These are phyloP conservation scores for Nicotiana otophora DNA, from an alignment of 257 asterid species.

Conservation along the genomic window DNA sequence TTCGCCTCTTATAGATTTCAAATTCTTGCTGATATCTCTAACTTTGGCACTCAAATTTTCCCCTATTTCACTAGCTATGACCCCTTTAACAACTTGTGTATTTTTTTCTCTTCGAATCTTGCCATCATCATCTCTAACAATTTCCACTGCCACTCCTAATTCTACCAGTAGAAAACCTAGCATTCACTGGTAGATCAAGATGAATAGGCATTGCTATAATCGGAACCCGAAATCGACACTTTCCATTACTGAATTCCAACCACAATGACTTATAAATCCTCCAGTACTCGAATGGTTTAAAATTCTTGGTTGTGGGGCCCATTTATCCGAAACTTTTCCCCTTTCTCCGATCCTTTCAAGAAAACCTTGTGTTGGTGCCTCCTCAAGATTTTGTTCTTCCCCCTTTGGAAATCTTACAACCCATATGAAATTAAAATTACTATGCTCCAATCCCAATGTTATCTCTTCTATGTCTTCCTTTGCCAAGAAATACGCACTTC, in stretches of 20 bases:
- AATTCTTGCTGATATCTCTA: conserved; percentile 18
- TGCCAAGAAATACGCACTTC: conserved; percentile 43
- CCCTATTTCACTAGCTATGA: neutral
- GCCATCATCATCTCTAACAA: no score
- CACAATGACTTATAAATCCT: neutral
- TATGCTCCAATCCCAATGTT: conserved; percentile 42
- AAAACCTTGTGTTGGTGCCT: conserved; percentile 31
- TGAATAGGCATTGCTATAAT: no score
- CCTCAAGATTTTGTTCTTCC: conserved; percentile 12
- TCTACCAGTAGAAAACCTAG: no score
- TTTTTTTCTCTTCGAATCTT: no score
- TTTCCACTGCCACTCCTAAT: no score
- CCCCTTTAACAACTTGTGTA: no score
- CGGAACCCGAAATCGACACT: no score
- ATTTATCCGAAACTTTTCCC: conserved; percentile 24
- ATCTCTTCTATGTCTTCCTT: conserved; percentile 42
- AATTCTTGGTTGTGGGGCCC: conserved; percentile 34
- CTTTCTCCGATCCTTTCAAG: conserved; percentile 28
- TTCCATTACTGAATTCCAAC: no score
- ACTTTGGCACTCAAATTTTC: conserved; percentile 10
- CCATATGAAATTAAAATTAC: conserved; percentile 49
- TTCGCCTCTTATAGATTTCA: conserved; percentile 12
- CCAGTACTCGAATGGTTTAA: conserved; percentile 20
- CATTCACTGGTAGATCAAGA: no score
- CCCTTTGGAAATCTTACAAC: conserved; percentile 37